Base-by-base conservation (phyloP, 768 basidiomycete genomes). In the Hypsizygus marmoreus region DNA sequence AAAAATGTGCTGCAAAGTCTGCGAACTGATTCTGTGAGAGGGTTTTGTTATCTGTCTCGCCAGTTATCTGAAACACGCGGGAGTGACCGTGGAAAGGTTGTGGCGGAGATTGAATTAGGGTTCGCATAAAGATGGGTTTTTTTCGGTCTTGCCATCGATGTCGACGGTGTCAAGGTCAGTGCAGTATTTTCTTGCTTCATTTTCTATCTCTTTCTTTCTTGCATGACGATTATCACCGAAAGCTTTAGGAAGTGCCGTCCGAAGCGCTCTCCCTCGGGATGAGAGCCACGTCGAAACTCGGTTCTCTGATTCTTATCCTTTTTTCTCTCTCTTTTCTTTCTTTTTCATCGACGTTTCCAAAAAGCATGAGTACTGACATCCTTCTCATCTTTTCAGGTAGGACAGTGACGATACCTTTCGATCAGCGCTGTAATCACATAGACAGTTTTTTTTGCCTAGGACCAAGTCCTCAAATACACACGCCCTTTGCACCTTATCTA, bases 171-270 rank as follows among this genome's bases (percentile, higher is more conserved):
- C 32, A 31, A 19, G 45, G 47, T 49, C 32, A 47, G 45, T 42
- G n/a, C 3, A n/a, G 43, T 55, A 14, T 40, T 8, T n/a, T 42
- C 25, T 35, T 12, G n/a, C 12, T 4, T 5, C 22, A 32, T 30
- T 51, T 30, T 28, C 26, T 26, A 42, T 26, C 37, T 23, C 43
- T 26, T 43, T 43, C 45, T 24, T 47, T 22, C 47, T 16, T 47
- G 20, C 54, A 68, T 73, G 75, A 77, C 63, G 76, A 77, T 64
- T 61, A 57, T 66, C 59, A 69, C 74, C 73, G 69, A 73, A 68
- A 67, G 61, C 68, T 65, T 74, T 76, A 78, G 76, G 76, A 78
- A 78, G 76, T 78, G 76, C 76, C 76, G 76, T 76, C 76, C 66
- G 74, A 78, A 75, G 67, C 68, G 55, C 62, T 65, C 60, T 62